Conservation (phyloP, 257 asterid species). For the Solanum infundibuliforme region DNA sequence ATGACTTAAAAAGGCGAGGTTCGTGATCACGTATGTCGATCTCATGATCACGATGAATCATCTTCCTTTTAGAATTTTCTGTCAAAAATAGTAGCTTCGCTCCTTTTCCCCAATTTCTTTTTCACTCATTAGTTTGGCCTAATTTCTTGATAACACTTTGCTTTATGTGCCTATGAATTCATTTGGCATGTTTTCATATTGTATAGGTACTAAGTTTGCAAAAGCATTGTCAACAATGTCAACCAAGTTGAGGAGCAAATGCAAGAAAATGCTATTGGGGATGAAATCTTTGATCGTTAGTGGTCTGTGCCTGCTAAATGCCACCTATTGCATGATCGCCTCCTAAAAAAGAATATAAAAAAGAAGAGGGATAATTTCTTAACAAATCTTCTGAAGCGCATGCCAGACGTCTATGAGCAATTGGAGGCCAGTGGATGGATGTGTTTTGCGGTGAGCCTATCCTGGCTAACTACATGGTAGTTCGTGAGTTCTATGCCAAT, state of each 20-base stretch:
- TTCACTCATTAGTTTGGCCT: background rate
- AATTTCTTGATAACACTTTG: background rate
- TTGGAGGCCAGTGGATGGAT: background rate
- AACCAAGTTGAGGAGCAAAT: background rate
- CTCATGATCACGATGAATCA: background rate
- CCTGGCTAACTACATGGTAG: background rate
- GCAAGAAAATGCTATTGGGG: background rate
- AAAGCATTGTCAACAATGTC: background rate
- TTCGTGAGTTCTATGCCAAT: no score
- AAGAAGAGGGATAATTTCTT: background rate
- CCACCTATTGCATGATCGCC: background rate
- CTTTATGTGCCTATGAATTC: background rate
- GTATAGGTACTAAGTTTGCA: background rate
- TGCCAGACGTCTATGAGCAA: no score
- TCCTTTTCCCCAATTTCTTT: background rate
- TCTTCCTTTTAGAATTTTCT: background rate
- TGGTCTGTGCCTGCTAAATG: background rate
- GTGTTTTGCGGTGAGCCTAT: background rate
- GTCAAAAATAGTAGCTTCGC: background rate
- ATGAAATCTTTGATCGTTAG: background rate
- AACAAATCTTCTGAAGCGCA: background rate
- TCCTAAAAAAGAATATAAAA: background rate
- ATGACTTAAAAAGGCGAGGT: background rate
- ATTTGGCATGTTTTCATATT: background rate
- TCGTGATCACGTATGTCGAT: background rate